A percentile compares a stretch with the other conserved stretches of the same genome.
phyloP scores from a whole-genome alignment of 495 filamentous ascomycete species.

The Penicillium soppii region DNA sequence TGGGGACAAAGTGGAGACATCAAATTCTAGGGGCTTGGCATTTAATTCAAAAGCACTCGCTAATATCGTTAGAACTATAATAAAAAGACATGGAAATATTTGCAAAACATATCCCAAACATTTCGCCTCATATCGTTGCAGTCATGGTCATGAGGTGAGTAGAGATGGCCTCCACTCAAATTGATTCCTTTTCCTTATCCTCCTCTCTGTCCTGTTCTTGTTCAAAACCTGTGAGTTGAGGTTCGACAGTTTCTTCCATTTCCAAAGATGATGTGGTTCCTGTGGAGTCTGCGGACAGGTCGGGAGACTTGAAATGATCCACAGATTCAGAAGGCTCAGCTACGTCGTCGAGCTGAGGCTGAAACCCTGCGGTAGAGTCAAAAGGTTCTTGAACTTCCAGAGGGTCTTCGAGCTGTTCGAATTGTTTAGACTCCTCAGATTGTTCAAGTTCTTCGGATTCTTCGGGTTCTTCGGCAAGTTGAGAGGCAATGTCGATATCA shows the following conservation, averaged over 20 bases:
- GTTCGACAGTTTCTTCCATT: neutral
- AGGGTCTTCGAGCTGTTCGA: no score
- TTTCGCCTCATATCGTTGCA: slow-evolving; percentile 24
- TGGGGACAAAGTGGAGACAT: slow-evolving; percentile 6
- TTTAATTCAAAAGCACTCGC: neutral
- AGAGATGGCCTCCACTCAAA: neutral
- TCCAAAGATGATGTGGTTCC: neutral
- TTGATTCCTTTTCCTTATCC: neutral
- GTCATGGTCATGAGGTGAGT: slow-evolving; percentile 14
- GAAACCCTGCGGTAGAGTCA: neutral
- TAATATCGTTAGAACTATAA: neutral
- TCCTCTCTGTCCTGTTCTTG: neutral
- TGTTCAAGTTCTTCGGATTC: no score
- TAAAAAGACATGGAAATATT: neutral
- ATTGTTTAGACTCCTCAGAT: no score
- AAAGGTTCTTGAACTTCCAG: neutral
- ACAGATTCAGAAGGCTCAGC: neutral
- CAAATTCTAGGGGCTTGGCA: neutral
- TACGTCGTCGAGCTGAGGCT: neutral
- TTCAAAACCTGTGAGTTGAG: neutral
- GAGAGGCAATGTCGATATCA: no score
- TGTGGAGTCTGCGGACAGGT: neutral
- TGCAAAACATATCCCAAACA: slow-evolving; percentile 7
- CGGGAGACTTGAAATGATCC: neutral
- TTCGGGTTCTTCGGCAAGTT: no score